Conservation (phyloP, 2,329 filamentous ascomycete species). For the Fusarium buxicola region DNA sequence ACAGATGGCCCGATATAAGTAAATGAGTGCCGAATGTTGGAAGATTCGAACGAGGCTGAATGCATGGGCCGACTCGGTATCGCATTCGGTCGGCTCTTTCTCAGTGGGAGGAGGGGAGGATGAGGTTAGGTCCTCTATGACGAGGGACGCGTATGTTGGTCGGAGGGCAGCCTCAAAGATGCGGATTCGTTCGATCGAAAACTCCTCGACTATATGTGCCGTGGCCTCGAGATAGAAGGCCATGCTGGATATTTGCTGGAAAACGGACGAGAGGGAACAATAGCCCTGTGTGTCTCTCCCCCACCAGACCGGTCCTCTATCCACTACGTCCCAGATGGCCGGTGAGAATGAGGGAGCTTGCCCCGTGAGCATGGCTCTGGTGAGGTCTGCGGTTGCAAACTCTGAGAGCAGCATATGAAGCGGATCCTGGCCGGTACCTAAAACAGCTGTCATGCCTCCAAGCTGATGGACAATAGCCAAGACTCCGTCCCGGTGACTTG, state of each 20-base stretch:
- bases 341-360: constrained; percentile 53
- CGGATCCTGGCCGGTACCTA: constrained; percentile 44
- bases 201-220: constrained; percentile 27
- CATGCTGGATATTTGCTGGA: constrained; percentile 48
- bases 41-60: constrained; percentile 55
- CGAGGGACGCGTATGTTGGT: constrained; percentile 45
- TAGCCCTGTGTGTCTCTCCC: constrained; percentile 51
- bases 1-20: constrained; percentile 57
- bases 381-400: constrained; percentile 58
- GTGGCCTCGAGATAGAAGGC: constrained; percentile 46
- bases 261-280: constrained; percentile 51
- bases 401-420: constrained; percentile 56
- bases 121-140: constrained; percentile 38
- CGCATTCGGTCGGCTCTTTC: constrained; percentile 13
- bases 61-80: constrained; percentile 49
- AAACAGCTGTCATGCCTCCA: constrained; percentile 44
- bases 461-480: constrained; percentile 51
- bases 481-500: constrained; percentile 52
- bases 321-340: constrained; percentile 53
- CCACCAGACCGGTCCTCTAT: constrained; percentile 57
- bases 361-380: constrained; percentile 54
- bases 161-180: constrained; percentile 44
- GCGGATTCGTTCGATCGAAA: constrained; percentile 47
- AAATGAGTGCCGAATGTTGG: constrained; percentile 56
- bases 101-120: constrained; percentile 1